phyloP scores from a whole-genome alignment of 148 eudicot genomes.

The Nepenthes mirabilis region DNA sequence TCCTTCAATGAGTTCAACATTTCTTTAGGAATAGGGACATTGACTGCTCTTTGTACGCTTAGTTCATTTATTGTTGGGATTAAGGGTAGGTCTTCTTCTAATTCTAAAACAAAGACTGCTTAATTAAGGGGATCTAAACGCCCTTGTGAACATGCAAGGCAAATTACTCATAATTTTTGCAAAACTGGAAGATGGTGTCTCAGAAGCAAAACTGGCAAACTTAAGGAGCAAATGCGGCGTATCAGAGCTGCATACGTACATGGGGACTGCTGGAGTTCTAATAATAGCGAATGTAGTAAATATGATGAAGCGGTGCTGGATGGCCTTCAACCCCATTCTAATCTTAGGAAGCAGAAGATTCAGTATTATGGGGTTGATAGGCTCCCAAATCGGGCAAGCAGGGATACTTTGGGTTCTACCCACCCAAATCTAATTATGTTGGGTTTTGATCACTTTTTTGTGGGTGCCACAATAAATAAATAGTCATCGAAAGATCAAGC shows the following conservation, averaged over 20 bases:
- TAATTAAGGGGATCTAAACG: neutral
- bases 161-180: neutral
- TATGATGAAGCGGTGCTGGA: neutral
- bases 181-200: neutral
- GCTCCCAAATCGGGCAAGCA: neutral
- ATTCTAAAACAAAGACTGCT: neutral
- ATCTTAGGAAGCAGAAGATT: neutral
- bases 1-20: neutral
- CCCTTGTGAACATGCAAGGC: neutral
- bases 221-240: neutral
- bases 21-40: slow-evolving; percentile 4
- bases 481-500: too few relatives aligned
- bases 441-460: too few relatives aligned
- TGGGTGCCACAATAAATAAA: too few relatives aligned
- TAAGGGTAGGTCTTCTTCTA: neutral
- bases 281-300: neutral
- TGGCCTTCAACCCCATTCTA: neutral
- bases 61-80: neutral
- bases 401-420: neutral
- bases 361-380: neutral
- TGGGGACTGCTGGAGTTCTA: neutral
- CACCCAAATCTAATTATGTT: neutral
- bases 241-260: neutral
- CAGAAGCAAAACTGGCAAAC: neutral
- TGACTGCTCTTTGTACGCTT: slow-evolving; percentile 7